A percentile compares a stretch with the other conserved stretches of the same genome.
These are phyloP conservation scores for Torulaspora maleeae DNA, from an alignment of 805 yeast species.

Conservation along the genomic window DNA sequence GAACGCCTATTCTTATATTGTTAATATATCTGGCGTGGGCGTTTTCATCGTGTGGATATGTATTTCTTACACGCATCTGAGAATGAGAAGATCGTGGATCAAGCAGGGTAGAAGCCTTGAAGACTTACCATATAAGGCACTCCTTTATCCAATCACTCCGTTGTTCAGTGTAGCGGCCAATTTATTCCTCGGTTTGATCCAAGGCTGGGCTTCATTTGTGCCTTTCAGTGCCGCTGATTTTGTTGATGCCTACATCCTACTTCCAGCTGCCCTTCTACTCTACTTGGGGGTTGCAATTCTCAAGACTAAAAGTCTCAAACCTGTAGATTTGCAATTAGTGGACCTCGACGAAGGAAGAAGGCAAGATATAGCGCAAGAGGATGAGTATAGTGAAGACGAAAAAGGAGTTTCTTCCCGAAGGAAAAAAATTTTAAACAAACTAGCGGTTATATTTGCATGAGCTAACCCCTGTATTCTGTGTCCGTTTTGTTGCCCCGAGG, in stretches of 20 bases:
- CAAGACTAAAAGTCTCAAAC: conserved; percentile 4
- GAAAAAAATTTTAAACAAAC: too few species aligned
- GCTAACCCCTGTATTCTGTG: too few species aligned
- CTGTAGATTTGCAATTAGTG: conserved; percentile 6
- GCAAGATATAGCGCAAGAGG: conserved; percentile 7
- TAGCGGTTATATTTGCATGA: too few species aligned
- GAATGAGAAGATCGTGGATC: conserved; percentile 54
- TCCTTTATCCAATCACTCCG: conserved; percentile 50
- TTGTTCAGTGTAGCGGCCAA: conserved; percentile 47
- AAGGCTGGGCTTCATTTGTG: conserved; percentile 60
- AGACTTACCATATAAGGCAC: conserved; percentile 51
- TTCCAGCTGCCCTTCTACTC: conserved; percentile 49
- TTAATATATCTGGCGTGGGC: conserved; percentile 69
- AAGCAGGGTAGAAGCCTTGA: conserved; percentile 39
- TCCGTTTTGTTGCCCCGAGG: too few species aligned
- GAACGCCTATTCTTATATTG: conserved; percentile 64
- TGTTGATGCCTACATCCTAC: conserved; percentile 54
- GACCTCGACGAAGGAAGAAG: conserved; percentile 10
- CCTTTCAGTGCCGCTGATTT: conserved; percentile 55
- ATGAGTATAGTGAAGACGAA: not conserved
- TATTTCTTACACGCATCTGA: conserved; percentile 59
- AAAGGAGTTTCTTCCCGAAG: too few species aligned
- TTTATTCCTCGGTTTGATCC: conserved; percentile 51
- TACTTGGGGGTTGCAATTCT: conserved; percentile 28
- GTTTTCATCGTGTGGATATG: conserved; percentile 76